phyloP scores from a whole-genome alignment of 257 asterid species.

The Linaria vulgaris region DNA sequence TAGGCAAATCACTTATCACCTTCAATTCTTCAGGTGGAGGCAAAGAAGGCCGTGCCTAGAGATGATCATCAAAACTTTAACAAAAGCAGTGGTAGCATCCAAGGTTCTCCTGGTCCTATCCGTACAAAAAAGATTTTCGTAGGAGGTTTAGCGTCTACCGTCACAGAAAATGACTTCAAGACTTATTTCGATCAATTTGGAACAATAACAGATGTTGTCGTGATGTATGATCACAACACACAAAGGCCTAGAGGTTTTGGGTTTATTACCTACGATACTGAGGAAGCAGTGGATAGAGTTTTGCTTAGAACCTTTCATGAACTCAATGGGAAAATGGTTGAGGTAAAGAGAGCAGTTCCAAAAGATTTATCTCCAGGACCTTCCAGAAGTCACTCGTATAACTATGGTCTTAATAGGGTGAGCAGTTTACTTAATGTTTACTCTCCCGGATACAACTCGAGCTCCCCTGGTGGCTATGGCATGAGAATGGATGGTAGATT shows the following conservation, averaged over 20 bases:
- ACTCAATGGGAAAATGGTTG: constrained; percentile 84
- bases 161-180: constrained; percentile 81
- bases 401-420: constrained; percentile 34
- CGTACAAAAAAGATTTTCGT: constrained; percentile 85
- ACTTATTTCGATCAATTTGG: constrained; percentile 83
- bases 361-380: constrained; percentile 57
- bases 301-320: constrained; percentile 72
- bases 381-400: constrained; percentile 39
- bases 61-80: constrained; percentile 53
- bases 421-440: constrained; percentile 52
- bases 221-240: constrained; percentile 94
- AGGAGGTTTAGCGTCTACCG: constrained; percentile 84
- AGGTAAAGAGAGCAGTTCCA: constrained; percentile 75
- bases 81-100: constrained; percentile 51
- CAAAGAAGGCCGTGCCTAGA: constrained; percentile 91
- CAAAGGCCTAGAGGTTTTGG: constrained; percentile 98
- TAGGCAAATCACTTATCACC: neutral
- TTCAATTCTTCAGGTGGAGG: constrained; percentile 72
- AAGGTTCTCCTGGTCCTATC: constrained; percentile 64
- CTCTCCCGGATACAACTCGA: constrained; percentile 45
- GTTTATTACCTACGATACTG: constrained; percentile 73
- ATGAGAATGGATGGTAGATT: constrained; percentile 63
- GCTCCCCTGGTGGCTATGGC: constrained; percentile 38
- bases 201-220: constrained; percentile 76
- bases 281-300: constrained; percentile 78